Percentiles rank a stretch among this genome's conserved stretches.
Conservation (phyloP, 257 asterid species). For the Nicotiana benthamiana region DNA sequence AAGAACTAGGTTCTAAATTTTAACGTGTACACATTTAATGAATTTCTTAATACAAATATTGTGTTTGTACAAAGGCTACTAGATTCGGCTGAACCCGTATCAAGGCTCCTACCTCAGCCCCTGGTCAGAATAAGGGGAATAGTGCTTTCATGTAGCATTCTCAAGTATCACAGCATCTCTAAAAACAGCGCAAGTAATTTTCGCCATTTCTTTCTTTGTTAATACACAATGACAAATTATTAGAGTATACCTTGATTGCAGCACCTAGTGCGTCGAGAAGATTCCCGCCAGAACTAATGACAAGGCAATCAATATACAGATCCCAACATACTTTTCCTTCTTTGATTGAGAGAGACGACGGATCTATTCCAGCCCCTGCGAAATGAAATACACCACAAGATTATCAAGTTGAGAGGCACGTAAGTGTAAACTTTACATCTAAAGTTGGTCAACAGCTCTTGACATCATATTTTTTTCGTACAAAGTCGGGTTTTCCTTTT, state of each 20-base stretch:
- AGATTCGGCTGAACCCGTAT: no score
- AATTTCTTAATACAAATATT: no score
- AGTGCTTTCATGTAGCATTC: neutral
- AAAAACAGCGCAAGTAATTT: neutral
- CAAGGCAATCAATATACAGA: constrained; percentile 82
- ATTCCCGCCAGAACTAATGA: constrained; percentile 90
- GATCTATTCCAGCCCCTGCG: constrained; percentile 88
- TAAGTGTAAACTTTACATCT: neutral
- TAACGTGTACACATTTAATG: no score
- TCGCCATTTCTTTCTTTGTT: neutral
- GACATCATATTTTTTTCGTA: neutral
- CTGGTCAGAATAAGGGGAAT: neutral
- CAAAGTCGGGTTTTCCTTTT: neutral
- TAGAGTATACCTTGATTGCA: constrained; percentile 61
- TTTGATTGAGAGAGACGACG: constrained; percentile 61
- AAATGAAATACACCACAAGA: constrained; percentile 5
- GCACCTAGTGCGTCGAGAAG: constrained; percentile 82
- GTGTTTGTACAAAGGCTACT: no score
- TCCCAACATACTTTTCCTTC: constrained; percentile 94
- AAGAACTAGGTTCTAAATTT: no score
- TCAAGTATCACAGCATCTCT: neutral
- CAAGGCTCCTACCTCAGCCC: no score
- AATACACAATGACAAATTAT: neutral
- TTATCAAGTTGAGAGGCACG: neutral
- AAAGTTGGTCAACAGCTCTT: neutral